Evolutionary conservation across 1,284 basidiomycete genomes (phyloP).

Genomic region (Thecaphora thlaspeos): DNA sequence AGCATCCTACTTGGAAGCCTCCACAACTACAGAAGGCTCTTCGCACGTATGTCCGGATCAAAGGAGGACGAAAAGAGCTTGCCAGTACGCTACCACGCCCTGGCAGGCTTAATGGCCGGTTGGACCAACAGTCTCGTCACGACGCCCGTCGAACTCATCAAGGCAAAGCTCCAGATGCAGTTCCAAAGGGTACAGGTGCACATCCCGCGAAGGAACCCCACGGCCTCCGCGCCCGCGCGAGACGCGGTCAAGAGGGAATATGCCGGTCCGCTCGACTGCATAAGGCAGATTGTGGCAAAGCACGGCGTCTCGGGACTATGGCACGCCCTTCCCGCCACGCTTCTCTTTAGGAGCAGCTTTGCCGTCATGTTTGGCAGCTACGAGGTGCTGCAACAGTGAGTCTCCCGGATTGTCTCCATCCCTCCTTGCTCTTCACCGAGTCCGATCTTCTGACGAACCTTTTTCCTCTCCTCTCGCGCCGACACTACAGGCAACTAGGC

Average conservation of each 20-base stretch:
- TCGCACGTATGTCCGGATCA: constrained; percentile 13
- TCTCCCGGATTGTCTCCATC: no score
- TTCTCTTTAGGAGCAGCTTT: constrained; percentile 56
- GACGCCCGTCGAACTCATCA: constrained; percentile 65
- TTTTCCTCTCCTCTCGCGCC: not conserved
- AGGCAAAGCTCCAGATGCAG: constrained; percentile 76
- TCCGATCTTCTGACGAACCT: no score
- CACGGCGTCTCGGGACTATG: constrained; percentile 55
- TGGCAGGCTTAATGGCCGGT: constrained; percentile 74
- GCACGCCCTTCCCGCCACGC: constrained; percentile 57
- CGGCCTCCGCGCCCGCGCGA: not conserved
- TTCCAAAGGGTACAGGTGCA: constrained; percentile 62
- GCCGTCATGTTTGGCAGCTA: constrained; percentile 55
- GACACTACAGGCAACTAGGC: constrained; percentile 4
- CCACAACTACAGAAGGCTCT: constrained; percentile 45
- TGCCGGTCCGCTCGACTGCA: constrained; percentile 57
- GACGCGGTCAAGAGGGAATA: constrained; percentile 19
- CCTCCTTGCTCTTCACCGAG: no score
- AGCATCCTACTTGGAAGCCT: constrained; percentile 73
- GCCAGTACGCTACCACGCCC: constrained; percentile 35
- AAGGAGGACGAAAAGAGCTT: constrained; percentile 24
- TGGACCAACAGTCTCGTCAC: constrained; percentile 69
- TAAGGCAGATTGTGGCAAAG: constrained; percentile 48
- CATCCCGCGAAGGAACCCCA: constrained; percentile 6
- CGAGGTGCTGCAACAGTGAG: constrained; percentile 46